Conservation (phyloP, 306 rosid species). For the Arachis hypogaea region DNA sequence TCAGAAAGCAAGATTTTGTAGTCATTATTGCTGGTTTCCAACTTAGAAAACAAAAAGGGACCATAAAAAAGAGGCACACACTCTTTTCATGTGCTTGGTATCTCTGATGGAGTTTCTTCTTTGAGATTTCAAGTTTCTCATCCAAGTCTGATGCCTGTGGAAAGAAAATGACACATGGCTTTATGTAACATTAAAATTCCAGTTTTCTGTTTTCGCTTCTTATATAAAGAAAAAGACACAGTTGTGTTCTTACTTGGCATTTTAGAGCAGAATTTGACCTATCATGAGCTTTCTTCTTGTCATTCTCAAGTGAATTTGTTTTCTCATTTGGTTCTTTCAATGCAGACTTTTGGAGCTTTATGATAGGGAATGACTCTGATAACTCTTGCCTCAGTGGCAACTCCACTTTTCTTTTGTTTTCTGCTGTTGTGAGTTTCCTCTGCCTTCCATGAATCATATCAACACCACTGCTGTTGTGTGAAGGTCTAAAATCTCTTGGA, state of each 20-base stretch:
- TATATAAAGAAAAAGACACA: background rate
- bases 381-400: conserved; percentile 29
- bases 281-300: background rate
- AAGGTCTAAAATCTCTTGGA: background rate
- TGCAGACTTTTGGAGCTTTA: conserved; percentile 27
- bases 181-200: conserved; percentile 1
- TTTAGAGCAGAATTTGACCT: conserved; percentile 32
- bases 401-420: conserved; percentile 36
- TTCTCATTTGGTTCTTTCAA: conserved; percentile 9
- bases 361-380: conserved; percentile 24
- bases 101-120: conserved; percentile 61
- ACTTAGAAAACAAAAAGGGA: background rate
- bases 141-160: conserved; percentile 21
- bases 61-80: conserved; percentile 6
- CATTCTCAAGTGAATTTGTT: background rate
- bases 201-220: background rate
- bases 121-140: conserved; percentile 64
- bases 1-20: background rate
- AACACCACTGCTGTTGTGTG: conserved; percentile 23
- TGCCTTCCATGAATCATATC: conserved; percentile 38
- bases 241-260: conserved; percentile 38
- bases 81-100: conserved; percentile 61
- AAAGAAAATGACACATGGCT: conserved; percentile 1
- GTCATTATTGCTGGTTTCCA: background rate
- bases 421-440: conserved; percentile 35